phyloP scores from a whole-genome alignment of 2,329 filamentous ascomycete species.

The Chrysosporium queenslandicum region DNA sequence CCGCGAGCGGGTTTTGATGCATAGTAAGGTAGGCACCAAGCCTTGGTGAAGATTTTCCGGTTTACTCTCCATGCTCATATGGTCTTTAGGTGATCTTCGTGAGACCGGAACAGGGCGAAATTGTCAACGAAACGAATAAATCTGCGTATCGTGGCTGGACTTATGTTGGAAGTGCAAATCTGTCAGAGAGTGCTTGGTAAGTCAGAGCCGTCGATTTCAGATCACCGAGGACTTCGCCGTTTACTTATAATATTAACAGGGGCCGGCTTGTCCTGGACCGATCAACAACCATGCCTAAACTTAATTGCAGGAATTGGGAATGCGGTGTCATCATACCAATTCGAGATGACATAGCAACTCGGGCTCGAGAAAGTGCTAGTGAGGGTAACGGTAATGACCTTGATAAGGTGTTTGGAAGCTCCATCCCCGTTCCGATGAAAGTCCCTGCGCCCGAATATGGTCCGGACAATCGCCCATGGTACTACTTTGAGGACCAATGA shows the following conservation, averaged over 20 bases:
- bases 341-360: conserved; percentile 27
- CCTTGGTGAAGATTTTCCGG: background rate
- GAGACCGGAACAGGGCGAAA: conserved; percentile 19
- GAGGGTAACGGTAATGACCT: conserved; percentile 10
- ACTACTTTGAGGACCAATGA: conserved; percentile 14
- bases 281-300: conserved; percentile 55
- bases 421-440: conserved; percentile 38
- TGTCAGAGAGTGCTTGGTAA: conserved; percentile 88
- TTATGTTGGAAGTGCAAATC: conserved; percentile 83
- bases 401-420: conserved; percentile 28
- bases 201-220: conserved; percentile 20
- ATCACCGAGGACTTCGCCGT: no score
- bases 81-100: conserved; percentile 27
- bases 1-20: conserved; percentile 65
- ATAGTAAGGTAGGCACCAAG: conserved; percentile 58
- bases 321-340: conserved; percentile 67
- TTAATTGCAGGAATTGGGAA: conserved; percentile 90
- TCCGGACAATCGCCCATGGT: conserved; percentile 21
- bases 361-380: conserved; percentile 11
- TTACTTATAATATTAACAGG: conserved; percentile 40
- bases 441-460: conserved; percentile 27
- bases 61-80: background rate
- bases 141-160: conserved; percentile 52
- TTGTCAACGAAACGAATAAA: conserved; percentile 16
- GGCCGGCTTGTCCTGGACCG: conserved; percentile 66